Base-by-base conservation (phyloP, 345 rosid genomes). In the Raphanus raphanistrum region DNA sequence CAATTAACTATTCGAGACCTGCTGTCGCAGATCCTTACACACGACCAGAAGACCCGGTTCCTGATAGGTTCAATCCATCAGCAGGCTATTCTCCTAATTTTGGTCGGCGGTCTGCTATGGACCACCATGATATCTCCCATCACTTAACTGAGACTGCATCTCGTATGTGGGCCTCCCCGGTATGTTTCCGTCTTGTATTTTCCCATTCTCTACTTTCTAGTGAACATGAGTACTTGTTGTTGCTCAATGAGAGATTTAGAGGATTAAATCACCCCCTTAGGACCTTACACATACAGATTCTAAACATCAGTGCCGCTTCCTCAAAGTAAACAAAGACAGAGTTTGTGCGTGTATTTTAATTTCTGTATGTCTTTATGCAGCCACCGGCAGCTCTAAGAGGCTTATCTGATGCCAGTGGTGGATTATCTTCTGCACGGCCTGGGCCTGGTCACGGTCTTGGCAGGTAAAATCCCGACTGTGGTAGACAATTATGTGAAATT, bases 121-220 rank as follows among this genome's bases (percentile, higher is more conserved):
- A 90, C 78, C 88, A 71, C 77, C 81, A 76, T 66, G 90, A 87
- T 79, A 55, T 65, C 62, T 72, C 92, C 79, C 82, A 66, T 74
- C 80, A 79, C 80, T 79, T 83, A 66, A 86, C 87, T 78, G 79
- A 43, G 38, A 75, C 80, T 70, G 78, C 94, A 68, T 88, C 90
- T 32, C 85, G 84, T 76, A 66, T 76, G 10, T 88, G 96, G 96
- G 72, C 85, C 61, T 87, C 94, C 67, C 83, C 81, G 87, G 97
- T 89, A 83, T 50, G 60, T 82, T 81, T 77, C 71, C 58, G 61
- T 72, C 73, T 66, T 63, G 9, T 41, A 57, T 16, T 73, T 27
- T 45, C 55, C 48, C 57, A 5, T 31, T 63, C 63, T 80, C 68
- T 45, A 38, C 28, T 35, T 52, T 35, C 15, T 35, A 60, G 73